phyloP scores from a whole-genome alignment of 495 filamentous ascomycete species.

The Penicillium robsamsonii region DNA sequence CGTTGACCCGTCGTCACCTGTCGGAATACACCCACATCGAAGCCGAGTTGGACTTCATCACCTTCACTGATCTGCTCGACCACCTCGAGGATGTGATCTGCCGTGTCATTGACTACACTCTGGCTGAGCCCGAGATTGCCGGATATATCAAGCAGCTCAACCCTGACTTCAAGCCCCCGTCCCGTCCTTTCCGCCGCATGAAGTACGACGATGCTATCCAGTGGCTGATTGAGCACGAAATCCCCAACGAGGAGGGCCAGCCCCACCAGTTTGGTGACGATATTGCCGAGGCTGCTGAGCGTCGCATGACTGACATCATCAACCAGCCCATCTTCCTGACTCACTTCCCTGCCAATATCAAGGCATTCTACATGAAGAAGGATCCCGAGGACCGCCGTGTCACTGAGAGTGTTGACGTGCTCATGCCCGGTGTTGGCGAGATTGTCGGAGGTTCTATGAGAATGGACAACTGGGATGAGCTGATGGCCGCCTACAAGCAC shows the following conservation, averaged over 20 bases:
- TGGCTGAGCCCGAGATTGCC: constrained; percentile 68
- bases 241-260: constrained; percentile 87
- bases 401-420: constrained; percentile 91
- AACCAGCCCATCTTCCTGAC: constrained; percentile 94
- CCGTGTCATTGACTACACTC: constrained; percentile 72
- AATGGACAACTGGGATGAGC: constrained; percentile 88
- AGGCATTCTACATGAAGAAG: constrained; percentile 99
- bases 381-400: constrained; percentile 77
- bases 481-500: constrained; percentile 83
- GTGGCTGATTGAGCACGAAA: constrained; percentile 86
- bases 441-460: constrained; percentile 97
- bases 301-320: constrained; percentile 95
- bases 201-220: constrained; percentile 90
- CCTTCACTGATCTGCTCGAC: constrained; percentile 85
- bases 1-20: constrained; percentile 87
- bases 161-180: constrained; percentile 77
- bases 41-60: constrained; percentile 94
- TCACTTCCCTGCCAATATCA: constrained; percentile 96
- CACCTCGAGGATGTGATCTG: constrained; percentile 90
- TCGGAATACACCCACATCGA: constrained; percentile 98
- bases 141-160: constrained; percentile 78
- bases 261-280: constrained; percentile 93
- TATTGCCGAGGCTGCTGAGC: constrained; percentile 96
- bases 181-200: constrained; percentile 92
- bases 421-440: constrained; percentile 97